These are phyloP conservation scores for Phialophora expanda DNA, from an alignment of 2,329 filamentous ascomycete genomes.

Conservation along the genomic window DNA sequence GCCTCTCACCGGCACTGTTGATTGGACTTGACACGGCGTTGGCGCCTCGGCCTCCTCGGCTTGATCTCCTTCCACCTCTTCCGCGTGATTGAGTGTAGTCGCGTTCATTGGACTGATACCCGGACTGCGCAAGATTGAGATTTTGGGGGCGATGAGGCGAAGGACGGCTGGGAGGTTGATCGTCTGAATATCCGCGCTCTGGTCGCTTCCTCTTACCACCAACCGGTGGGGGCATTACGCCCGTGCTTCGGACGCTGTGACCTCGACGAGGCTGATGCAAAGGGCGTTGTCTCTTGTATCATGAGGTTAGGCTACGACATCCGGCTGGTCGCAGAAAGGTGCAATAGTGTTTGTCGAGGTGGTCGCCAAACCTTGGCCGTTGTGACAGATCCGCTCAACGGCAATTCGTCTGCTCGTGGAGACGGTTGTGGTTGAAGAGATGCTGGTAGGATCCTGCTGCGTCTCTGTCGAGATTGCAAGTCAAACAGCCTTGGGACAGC, in stretches of 20 bases:
- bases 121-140: slow-evolving; percentile 60
- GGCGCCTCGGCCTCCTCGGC: slow-evolving; percentile 32
- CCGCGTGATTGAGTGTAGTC: slow-evolving; percentile 26
- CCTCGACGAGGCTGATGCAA: slow-evolving; percentile 19
- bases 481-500: background rate
- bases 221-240: slow-evolving; percentile 57
- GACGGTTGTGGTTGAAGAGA: background rate
- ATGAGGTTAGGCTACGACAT: slow-evolving; percentile 27
- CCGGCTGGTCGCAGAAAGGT: background rate
- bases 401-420: background rate
- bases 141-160: slow-evolving; percentile 55
- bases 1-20: slow-evolving; percentile 21
- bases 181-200: slow-evolving; percentile 52
- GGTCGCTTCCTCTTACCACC: slow-evolving; percentile 62
- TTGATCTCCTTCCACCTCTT: slow-evolving; percentile 43
- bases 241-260: slow-evolving; percentile 18
- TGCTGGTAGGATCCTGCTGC: background rate
- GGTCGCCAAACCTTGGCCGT: background rate
- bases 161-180: slow-evolving; percentile 48
- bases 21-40: slow-evolving; percentile 21
- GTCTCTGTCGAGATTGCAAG: background rate
- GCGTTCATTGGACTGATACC: slow-evolving; percentile 43
- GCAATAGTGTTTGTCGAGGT: background rate
- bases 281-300: slow-evolving; percentile 20
- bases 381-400: background rate